Conservation (phyloP, 2,329 filamentous ascomycete species). For the Diaporthe humulicola region DNA sequence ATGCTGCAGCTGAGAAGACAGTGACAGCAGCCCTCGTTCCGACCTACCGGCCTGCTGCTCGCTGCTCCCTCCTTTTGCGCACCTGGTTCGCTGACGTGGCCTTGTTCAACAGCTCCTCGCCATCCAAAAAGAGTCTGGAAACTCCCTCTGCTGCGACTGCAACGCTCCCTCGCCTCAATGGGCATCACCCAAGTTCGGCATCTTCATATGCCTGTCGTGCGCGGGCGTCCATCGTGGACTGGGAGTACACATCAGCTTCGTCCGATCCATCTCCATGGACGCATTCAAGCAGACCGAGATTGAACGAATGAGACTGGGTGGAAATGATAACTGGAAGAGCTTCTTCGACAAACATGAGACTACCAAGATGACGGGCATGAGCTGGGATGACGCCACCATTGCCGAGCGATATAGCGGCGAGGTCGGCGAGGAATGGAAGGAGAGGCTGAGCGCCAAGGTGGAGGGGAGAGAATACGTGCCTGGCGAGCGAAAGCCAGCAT, state of each 20-base stretch:
- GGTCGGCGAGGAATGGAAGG: constrained; percentile 95
- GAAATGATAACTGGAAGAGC: constrained; percentile 86
- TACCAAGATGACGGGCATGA: constrained; percentile 75
- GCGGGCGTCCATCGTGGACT: constrained; percentile 94
- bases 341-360: constrained; percentile 85
- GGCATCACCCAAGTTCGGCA: constrained; percentile 96
- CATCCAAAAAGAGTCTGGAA: constrained; percentile 90
- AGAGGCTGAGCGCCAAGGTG: constrained; percentile 86
- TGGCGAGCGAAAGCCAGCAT: constrained; percentile 68
- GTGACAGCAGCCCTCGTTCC: neutral
- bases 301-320: constrained; percentile 91
- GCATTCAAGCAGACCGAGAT: constrained; percentile 96
- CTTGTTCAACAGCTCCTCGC: constrained; percentile 77
- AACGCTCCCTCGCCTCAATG: constrained; percentile 96
- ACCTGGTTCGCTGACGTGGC: constrained; percentile 27
- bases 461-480: constrained; percentile 90
- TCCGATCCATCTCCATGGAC: constrained; percentile 98
- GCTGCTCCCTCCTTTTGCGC: constrained; percentile 1
- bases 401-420: constrained; percentile 91
- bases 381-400: constrained; percentile 90
- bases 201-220: constrained; percentile 98
- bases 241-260: constrained; percentile 98
- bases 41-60: neutral
- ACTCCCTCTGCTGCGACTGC: constrained; percentile 95
- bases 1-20: neutral